Evolutionary conservation across 176 grass and related monocot genomes (phyloP), one percentile per base, ranked within the genome.

Genomic region (Canna indica): DNA sequence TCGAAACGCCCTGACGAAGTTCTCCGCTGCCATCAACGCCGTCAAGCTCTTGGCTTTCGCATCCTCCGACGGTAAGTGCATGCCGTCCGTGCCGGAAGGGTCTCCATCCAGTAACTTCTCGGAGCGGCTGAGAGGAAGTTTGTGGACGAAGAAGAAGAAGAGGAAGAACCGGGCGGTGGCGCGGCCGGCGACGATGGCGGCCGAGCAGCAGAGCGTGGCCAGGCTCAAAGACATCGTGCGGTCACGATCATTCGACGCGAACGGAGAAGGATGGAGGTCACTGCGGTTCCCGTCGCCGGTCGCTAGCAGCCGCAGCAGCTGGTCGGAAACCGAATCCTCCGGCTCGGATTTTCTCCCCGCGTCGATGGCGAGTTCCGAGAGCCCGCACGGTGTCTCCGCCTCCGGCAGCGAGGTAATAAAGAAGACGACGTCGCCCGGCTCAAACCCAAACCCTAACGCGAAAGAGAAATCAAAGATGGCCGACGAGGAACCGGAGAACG

Each of bases 251-350:
- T 73, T 73, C 35, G 88, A 88, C 29, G 79, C 5, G 34, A 47
- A 28, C 42, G 36, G 15, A 26, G 80, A 79, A 68, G 56, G 70
- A 0, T 44, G 71, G 36, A 52, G 25, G 9, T 80, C 82, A 15
- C 80, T 85, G 58, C 26, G 45, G 33, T 77, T 72, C 28, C 84
- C 86, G 1, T 99, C 94, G 35, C 94, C 94, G n/a, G 75, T 86
- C 0, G 89, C 85, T 6, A 99, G 90, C 75, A 99, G 86, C 82
- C 85, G 81, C 77, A 52, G 76, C 57, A 93, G 82, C 63, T 63
- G 80, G 72, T 73, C 81, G 36, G 86, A 73, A 26, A 74, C 74
- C 25, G 83, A 71, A 17, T 82, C 46, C 26, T 36, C 18, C 26
- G 44, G 10, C 22, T 79, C 76, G 4, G 88, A 69, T 30, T 48